Evolutionary conservation across 106 monocot genomes (phyloP), one percentile per base, ranked within the genome.

Genomic region (Phalaenopsis aphrodite): DNA sequence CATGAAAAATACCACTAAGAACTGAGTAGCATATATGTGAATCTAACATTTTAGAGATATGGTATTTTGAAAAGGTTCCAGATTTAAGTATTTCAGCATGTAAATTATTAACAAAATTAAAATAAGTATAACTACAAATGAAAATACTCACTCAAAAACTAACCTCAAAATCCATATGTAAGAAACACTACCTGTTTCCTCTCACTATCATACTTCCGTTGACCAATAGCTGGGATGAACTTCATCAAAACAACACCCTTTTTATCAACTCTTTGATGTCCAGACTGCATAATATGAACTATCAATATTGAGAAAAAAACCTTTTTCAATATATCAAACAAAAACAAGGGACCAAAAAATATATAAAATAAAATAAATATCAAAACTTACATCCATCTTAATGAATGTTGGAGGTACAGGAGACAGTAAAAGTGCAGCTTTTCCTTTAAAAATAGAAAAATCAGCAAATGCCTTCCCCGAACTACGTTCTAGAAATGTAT

Each of bases 361-460:
- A 71, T 30, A 30, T 30, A 30, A 30, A 30, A 30, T 30, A 30
- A 30, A 30, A 30, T 30, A 30, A 30, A 30, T 30, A 30, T 30
- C 30, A 30, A 39, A 75, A 23, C 90, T 79, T 87, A 96, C 93
- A 68, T 88, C 85, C 69, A 77, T 69, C 83, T 83, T 84, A 72
- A 17, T 79, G 78, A 93, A 92, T 48, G 78, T 91, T 78, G 96
- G 91, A 45, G 86, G 81, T 17, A 84, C 46, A 21, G 93, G 96
- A 52, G 56, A 19, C 47, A 86, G 41, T 45, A 57, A 43, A 73
- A 96, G 88, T 37, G 96, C 93, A 84, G 90, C 92, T 87, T 96
- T 96, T 48, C 92, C 96, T 83, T 96, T 96, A 82, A 82, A 96
- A 52, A 96, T 76, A 6, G 96, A 78, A 78, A 84, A 96, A 18